phyloP scores from a whole-genome alignment of 257 asterid genomes.

The Fraxinus pennsylvanica region DNA sequence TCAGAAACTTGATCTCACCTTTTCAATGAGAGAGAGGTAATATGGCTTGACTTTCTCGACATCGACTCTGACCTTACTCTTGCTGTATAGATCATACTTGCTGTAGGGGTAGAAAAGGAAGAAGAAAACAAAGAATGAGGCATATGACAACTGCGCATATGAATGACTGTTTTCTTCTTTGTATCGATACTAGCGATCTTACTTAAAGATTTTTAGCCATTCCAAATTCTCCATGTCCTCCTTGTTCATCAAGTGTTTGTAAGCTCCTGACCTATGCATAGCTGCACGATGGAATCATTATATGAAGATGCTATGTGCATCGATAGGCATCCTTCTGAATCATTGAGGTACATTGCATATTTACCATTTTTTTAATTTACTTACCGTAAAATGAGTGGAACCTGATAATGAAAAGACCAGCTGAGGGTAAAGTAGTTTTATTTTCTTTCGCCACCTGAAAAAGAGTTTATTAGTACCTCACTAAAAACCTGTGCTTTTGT shows the following conservation, averaged over 20 bases:
- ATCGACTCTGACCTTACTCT: slow-evolving; percentile 37
- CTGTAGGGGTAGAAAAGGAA: slow-evolving; percentile 14
- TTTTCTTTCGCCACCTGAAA: slow-evolving; percentile 49
- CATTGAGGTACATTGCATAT: too few species aligned
- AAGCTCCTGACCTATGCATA: slow-evolving; percentile 40
- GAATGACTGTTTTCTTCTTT: neutral
- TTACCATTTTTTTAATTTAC: neutral
- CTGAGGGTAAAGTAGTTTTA: slow-evolving; percentile 40
- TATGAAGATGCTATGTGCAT: too few species aligned
- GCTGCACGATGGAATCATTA: slow-evolving; percentile 17
- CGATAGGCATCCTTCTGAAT: too few species aligned
- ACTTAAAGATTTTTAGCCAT: slow-evolving; percentile 47
- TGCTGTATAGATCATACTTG: slow-evolving; percentile 48
- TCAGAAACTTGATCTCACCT: slow-evolving; percentile 22
- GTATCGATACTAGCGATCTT: neutral
- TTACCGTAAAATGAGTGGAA: slow-evolving; percentile 49
- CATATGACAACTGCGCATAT: neutral
- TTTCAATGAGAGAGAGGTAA: slow-evolving; percentile 40
- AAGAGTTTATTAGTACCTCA: neutral
- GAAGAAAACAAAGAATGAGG: neutral
- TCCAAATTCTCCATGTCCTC: slow-evolving; percentile 42
- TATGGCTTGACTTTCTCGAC: slow-evolving; percentile 45
- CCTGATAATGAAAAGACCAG: slow-evolving; percentile 47
- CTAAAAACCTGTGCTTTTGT: too few species aligned
- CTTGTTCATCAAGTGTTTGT: slow-evolving; percentile 42